Evolutionary conservation across 139 green algal species (phyloP).

Genomic region (Mychonastes homosphaera): DNA sequence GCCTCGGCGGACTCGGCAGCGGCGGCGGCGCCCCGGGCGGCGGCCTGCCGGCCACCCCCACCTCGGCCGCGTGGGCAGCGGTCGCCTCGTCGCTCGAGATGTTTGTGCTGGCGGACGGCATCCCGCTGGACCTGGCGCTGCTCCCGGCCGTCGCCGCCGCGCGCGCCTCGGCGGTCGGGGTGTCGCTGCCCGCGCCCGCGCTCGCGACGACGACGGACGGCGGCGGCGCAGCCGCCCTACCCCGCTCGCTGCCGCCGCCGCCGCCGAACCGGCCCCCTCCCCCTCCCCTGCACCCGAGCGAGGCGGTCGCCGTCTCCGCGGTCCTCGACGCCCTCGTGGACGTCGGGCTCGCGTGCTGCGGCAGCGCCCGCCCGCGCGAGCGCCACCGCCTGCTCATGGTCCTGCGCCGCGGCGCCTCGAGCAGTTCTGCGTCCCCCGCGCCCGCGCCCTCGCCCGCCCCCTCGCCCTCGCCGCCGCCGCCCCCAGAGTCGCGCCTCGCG

Average conservation of each 20-base stretch:
- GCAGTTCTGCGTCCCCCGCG: not conserved
- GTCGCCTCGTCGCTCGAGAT: constrained; percentile 43
- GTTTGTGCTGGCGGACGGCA: constrained; percentile 40
- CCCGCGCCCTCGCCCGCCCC: not conserved
- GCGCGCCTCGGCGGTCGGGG: not conserved
- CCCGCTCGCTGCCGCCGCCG: not conserved
- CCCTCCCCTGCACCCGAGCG: constrained; percentile 54
- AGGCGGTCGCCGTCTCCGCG: no score
- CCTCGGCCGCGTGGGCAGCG: constrained; percentile 31
- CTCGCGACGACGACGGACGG: not conserved
- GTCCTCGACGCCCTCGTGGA: constrained; percentile 66
- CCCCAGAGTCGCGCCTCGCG: constrained; percentile 35
- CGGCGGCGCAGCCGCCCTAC: not conserved
- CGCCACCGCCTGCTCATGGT: constrained; percentile 4
- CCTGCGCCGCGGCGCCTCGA: constrained; percentile 7
- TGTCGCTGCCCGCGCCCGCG: not conserved
- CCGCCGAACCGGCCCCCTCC: not conserved
- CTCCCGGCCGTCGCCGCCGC: not conserved
- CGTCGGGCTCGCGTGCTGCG: constrained; percentile 40
- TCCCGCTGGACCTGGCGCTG: constrained; percentile 16
- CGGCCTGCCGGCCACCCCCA: not conserved
- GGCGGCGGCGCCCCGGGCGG: not conserved
- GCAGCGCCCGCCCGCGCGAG: constrained; percentile 25
- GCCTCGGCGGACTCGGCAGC: not conserved
- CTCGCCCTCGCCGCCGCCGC: not conserved